phyloP scores from a whole-genome alignment of 2,329 filamentous ascomycete genomes.

The Fusarium annulatum region DNA sequence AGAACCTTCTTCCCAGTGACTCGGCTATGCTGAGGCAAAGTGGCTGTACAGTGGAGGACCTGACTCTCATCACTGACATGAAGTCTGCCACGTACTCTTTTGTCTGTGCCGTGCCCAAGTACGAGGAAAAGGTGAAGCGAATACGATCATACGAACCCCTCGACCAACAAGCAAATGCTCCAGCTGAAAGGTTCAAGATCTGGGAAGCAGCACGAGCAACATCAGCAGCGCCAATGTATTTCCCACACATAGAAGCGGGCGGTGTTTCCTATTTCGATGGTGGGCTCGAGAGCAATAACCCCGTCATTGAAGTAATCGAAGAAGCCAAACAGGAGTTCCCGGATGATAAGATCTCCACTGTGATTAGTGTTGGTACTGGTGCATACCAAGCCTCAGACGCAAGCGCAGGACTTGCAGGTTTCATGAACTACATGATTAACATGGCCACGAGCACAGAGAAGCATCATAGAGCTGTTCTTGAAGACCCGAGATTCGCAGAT shows the following conservation, averaged over 20 bases:
- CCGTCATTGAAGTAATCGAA: not conserved
- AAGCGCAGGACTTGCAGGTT: not conserved
- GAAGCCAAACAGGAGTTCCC: not conserved
- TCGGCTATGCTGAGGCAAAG: not conserved
- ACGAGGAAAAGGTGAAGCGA: not conserved
- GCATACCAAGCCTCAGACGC: not conserved
- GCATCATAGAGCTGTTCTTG: not conserved
- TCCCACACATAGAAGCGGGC: not conserved
- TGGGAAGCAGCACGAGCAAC: conserved; percentile 2
- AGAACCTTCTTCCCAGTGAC: not conserved
- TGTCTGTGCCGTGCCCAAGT: not conserved
- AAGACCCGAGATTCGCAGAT: not conserved
- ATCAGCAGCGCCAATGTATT: not conserved
- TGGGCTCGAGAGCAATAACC: not conserved
- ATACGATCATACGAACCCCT: not conserved
- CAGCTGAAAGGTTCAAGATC: not conserved
- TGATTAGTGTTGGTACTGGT: not conserved
- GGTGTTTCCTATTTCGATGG: not conserved
- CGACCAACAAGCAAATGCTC: not conserved
- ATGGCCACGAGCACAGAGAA: conserved; percentile 1
- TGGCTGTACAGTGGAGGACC: not conserved
- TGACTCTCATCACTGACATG: not conserved
- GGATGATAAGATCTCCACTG: not conserved
- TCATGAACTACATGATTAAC: conserved; percentile 1
- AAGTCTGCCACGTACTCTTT: not conserved